Evolutionary conservation across 441 rosid genomes (phyloP), one percentile per base, ranked within the genome.

Genomic region (Populus trichocarpa): DNA sequence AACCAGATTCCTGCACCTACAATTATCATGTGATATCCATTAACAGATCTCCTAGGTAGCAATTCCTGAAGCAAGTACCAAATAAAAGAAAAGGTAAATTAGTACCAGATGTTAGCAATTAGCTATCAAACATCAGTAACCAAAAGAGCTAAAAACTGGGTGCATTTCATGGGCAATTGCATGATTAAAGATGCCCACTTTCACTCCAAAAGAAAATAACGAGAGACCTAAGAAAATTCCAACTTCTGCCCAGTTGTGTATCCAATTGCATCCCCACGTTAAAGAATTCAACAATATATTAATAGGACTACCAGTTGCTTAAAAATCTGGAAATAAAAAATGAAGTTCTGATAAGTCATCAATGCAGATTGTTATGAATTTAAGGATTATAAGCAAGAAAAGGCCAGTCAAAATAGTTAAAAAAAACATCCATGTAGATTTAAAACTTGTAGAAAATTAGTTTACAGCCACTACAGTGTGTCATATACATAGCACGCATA

Each of bases 31-130:
- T 72, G 76, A 79, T 78, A 82, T 83, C 85, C 84, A 81, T 77
- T 74, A 83, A 78, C 75, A 78, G 81, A 79, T 82, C 85, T 85
- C 87, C 92, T 90, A 90, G 77, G 90, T 77, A 85, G 90, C 94
- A 82, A 90, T 86, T 82, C 94, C 94, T 90, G 90, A 84, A 83
- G 76, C 76, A 83, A 77, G 66, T 67, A 70, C 42, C 28, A 66
- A 77, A 25, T 40, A 76, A 75, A 67, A 32, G 14, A 46, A 30
- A 38, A 32, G 3, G 46, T 28, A 33, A 26, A 9, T 78, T 30
- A 80, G 77, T 53, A 69, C 36, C 69, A 70, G 57, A 36, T 36
- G 32, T 42, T 68, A 36, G 23, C 66, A 33, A 64, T 75, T 61
- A 74, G 20, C 38, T 40, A 73, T 73, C 35, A 76, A 28, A 33